Conservation (phyloP, 805 yeast species). For the Pichia occidentalis region DNA sequence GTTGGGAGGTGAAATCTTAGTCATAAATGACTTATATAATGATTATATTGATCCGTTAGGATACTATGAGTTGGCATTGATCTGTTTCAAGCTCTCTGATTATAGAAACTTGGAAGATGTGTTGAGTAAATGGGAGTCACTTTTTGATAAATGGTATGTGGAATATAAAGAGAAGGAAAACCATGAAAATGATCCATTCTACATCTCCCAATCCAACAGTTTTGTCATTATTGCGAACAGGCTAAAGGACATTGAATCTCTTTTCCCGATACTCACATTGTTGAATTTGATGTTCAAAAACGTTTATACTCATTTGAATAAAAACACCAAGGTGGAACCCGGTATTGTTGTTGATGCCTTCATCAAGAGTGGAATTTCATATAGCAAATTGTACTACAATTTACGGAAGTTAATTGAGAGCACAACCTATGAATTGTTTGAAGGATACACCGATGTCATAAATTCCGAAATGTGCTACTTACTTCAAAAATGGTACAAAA, state of each 20-base stretch:
- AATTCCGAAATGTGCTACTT: slow-evolving; percentile 57
- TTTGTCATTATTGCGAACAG: slow-evolving; percentile 48
- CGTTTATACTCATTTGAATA: slow-evolving; percentile 29
- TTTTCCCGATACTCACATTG: slow-evolving; percentile 72
- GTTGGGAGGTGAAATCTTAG: slow-evolving; percentile 58
- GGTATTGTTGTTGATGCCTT: slow-evolving; percentile 62
- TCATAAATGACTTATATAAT: slow-evolving; percentile 76
- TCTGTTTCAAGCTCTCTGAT: slow-evolving; percentile 77
- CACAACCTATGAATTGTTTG: slow-evolving; percentile 44
- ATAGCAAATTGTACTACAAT: slow-evolving; percentile 58
- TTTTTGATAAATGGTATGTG: slow-evolving; percentile 46
- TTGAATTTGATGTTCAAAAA: slow-evolving; percentile 58
- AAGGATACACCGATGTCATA: slow-evolving; percentile 34
- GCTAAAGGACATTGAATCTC: slow-evolving; percentile 61
- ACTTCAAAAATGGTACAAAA: slow-evolving; percentile 59
- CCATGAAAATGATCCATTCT: slow-evolving; percentile 31
- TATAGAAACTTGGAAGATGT: slow-evolving; percentile 81
- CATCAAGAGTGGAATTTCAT: slow-evolving; percentile 54
- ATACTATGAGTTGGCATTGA: slow-evolving; percentile 73
- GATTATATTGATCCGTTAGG: slow-evolving; percentile 83
- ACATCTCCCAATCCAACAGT: slow-evolving; percentile 32
- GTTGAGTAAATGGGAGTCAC: slow-evolving; percentile 68
- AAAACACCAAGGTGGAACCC: slow-evolving; percentile 18
- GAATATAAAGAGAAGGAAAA: slow-evolving; percentile 24
- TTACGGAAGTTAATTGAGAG: slow-evolving; percentile 59